These are phyloP conservation scores for Mycosphaerella arachidis DNA, from an alignment of 2,329 filamentous ascomycete species.

Conservation along the genomic window DNA sequence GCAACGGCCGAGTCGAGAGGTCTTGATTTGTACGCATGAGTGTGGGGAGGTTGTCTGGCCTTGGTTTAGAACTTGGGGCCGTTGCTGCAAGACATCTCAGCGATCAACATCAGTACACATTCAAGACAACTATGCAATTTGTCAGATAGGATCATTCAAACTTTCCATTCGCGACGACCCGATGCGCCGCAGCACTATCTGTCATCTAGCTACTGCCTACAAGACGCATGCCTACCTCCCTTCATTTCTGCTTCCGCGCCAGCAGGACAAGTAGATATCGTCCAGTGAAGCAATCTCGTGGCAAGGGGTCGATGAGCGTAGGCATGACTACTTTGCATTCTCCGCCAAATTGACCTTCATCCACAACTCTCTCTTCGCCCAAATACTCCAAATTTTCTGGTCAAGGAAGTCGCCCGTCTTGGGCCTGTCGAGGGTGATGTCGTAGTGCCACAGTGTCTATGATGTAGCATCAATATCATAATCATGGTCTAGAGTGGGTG, in stretches of 20 bases:
- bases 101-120: neutral
- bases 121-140: neutral
- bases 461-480: neutral
- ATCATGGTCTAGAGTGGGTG: neutral
- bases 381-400: constrained; percentile 1
- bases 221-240: neutral
- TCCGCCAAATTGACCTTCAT: neutral
- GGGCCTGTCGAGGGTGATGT: neutral
- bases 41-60: too few relatives aligned
- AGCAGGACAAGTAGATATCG: neutral
- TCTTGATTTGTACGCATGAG: too few relatives aligned
- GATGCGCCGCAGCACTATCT: neutral
- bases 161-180: neutral
- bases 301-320: neutral
- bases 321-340: neutral
- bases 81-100: neutral
- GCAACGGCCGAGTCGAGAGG: too few relatives aligned
- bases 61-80: too few relatives aligned
- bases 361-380: neutral
- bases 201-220: neutral
- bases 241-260: neutral
- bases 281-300: neutral
- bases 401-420: constrained; percentile 1
- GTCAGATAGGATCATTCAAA: neutral
- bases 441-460: neutral